A percentile compares a stretch with the other conserved stretches of the same genome.
phyloP scores from a whole-genome alignment of 1,284 basidiomycete genomes.

The Ceratobasidium theobromae region DNA sequence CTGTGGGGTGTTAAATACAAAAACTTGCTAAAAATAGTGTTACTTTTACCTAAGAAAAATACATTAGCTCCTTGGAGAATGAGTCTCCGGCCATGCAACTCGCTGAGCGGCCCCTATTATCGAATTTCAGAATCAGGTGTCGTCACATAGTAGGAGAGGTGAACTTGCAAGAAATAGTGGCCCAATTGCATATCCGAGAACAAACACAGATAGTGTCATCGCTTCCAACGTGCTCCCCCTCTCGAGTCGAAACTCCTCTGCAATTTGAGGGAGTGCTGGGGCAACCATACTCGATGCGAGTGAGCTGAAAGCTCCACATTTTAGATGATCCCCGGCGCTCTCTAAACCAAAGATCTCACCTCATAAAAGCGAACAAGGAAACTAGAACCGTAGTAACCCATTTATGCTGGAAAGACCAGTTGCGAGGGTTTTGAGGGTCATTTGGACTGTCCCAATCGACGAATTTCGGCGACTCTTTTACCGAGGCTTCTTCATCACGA shows the following conservation, averaged over 20 bases:
- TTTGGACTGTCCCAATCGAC: conserved; percentile 60
- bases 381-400: conserved; percentile 33
- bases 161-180: conserved; percentile 30
- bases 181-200: conserved; percentile 44
- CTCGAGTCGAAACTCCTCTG: conserved; percentile 4
- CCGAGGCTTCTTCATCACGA: no score
- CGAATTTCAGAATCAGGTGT: not conserved
- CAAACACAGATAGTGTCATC: conserved; percentile 47
- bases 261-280: conserved; percentile 32
- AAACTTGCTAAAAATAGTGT: not conserved
- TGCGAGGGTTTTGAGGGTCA: conserved; percentile 54
- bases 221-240: conserved; percentile 44
- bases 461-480: conserved; percentile 45
- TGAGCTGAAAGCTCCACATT: conserved; percentile 13
- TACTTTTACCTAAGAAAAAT: conserved; percentile 33
- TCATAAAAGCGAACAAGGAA: conserved; percentile 35
- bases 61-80: conserved; percentile 36
- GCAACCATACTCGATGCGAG: conserved; percentile 35
- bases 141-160: not conserved
- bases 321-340: not conserved
- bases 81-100: conserved; percentile 32
- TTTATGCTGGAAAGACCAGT: conserved; percentile 30
- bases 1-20: conserved; percentile 27
- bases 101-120: conserved; percentile 32
- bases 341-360: conserved; percentile 4